Evolutionary conservation across 2,329 filamentous ascomycete species (phyloP), one percentile per base, ranked within the genome.

Genomic region (Aspergillus floridensis): DNA sequence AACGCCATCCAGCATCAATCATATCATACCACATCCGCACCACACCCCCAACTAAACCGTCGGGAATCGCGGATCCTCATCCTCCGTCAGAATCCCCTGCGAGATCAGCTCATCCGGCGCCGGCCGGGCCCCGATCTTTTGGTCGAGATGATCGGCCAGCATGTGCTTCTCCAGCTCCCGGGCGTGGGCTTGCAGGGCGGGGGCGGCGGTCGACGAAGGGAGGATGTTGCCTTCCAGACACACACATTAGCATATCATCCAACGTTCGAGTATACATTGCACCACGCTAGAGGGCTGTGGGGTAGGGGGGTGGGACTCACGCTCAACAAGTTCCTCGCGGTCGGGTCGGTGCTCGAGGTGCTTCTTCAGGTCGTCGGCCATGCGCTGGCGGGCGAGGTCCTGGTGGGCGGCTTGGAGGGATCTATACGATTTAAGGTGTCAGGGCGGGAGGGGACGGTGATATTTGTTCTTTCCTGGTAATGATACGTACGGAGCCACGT

Each of bases 121-220:
- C 1, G 93, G 93, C 21, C 93, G 84, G 68, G 88, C 84, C 70
- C 89, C 85, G 63, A 97, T 86, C 75, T 93, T 93, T 71, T 96
- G 92, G 76, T 96, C 95, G 63, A 97, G 82, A 57, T 84, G 89
- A 75, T 96, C 91, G 60, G 87, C 89, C 14, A 89, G 86, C 92
- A 97, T 96, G 75, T 92, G 88, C 74, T 88, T 92, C 76, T 92
- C 86, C 47, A 97, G 86, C 80, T 96, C 91, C 71, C 85, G 88
- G 76, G 95, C 92, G 63, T 92, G 86, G 58, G 88, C 91, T 72
- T 89, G 87, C 56, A 97, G 81, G 2, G 88, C 84, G 0, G 93
- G 92, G 0, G 92, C 92, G 19, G 89, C 91, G 54, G 77, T 88
- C 32, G 89, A 89, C 58, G 87, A 86, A 26, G 91, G 90, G 26